These are phyloP conservation scores for Penicillium parvum DNA, from an alignment of 495 filamentous ascomycete genomes.

Conservation along the genomic window DNA sequence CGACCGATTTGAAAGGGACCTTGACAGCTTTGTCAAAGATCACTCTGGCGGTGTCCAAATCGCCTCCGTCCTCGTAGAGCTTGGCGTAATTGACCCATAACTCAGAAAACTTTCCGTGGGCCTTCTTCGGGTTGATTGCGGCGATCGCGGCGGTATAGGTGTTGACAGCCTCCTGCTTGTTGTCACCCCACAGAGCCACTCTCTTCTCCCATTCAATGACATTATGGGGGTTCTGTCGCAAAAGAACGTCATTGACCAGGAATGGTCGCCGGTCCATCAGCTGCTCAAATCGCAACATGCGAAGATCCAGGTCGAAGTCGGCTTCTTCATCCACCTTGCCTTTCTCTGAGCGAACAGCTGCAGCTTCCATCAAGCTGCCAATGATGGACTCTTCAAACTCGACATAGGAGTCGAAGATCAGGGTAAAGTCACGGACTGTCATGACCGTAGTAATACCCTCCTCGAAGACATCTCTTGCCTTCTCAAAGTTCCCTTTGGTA, in stretches of 20 bases:
- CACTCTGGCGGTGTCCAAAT: conserved; percentile 76
- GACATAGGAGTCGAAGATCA: conserved; percentile 92
- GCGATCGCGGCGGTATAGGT: conserved; percentile 95
- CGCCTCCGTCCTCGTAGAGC: conserved; percentile 88
- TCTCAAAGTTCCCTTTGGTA: conserved; percentile 85
- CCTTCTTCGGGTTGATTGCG: conserved; percentile 90
- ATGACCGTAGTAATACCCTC: conserved; percentile 97
- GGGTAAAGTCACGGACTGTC: conserved; percentile 97
- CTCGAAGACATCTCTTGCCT: conserved; percentile 88
- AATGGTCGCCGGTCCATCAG: conserved; percentile 97
- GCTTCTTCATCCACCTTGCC: conserved; percentile 77
- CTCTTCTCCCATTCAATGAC: conserved; percentile 97
- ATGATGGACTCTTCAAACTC: conserved; percentile 98
- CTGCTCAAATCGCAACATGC: conserved; percentile 97
- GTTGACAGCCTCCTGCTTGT: conserved; percentile 84
- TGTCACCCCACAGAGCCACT: conserved; percentile 91
- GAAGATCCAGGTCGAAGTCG: conserved; percentile 93
- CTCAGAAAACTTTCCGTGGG: conserved; percentile 88
- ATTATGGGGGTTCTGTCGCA: conserved; percentile 95
- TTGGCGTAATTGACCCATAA: conserved; percentile 98
- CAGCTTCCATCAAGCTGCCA: conserved; percentile 81
- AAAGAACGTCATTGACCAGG: conserved; percentile 91
- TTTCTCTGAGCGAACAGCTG: conserved; percentile 75
- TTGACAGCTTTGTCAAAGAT: conserved; percentile 98
- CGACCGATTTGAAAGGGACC: conserved; percentile 91